phyloP scores from a whole-genome alignment of 1,139 yeast genomes.

The Lipomyces yarrowii region DNA sequence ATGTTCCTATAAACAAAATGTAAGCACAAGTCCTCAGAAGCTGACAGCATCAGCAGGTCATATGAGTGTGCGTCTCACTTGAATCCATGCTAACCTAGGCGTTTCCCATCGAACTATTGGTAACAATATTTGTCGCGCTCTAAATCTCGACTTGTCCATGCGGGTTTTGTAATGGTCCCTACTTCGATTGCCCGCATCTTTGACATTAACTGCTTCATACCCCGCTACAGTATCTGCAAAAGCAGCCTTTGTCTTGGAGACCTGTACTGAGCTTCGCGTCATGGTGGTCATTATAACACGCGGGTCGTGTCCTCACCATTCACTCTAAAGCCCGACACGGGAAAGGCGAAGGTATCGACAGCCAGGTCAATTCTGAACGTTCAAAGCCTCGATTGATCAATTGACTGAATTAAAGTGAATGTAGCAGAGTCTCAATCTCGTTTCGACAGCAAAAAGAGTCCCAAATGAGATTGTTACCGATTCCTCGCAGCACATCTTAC shows the following conservation, averaged over 20 bases:
- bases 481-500: too few species aligned
- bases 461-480: too few species aligned
- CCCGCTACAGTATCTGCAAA: constrained; percentile 26
- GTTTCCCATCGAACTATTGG: constrained; percentile 72
- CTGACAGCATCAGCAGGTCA: not conserved
- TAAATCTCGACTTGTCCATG: constrained; percentile 62
- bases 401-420: not conserved
- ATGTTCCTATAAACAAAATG: constrained; percentile 32
- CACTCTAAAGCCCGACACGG: not conserved
- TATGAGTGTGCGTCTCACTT: constrained; percentile 39
- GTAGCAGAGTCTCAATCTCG: not conserved
- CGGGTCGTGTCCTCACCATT: not conserved
- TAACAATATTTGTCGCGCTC: constrained; percentile 56
- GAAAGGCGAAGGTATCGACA: not conserved
- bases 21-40: not conserved
- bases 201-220: constrained; percentile 21
- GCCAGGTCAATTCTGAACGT: not conserved
- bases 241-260: not conserved
- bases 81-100: constrained; percentile 59
- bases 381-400: not conserved
- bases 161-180: constrained; percentile 37
- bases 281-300: not conserved
- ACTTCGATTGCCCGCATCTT: constrained; percentile 34
- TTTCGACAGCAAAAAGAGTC: not conserved
- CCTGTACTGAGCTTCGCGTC: not conserved